Evolutionary conservation across 306 rosid genomes (phyloP).

Genomic region (Pyrus pyrifolia): DNA sequence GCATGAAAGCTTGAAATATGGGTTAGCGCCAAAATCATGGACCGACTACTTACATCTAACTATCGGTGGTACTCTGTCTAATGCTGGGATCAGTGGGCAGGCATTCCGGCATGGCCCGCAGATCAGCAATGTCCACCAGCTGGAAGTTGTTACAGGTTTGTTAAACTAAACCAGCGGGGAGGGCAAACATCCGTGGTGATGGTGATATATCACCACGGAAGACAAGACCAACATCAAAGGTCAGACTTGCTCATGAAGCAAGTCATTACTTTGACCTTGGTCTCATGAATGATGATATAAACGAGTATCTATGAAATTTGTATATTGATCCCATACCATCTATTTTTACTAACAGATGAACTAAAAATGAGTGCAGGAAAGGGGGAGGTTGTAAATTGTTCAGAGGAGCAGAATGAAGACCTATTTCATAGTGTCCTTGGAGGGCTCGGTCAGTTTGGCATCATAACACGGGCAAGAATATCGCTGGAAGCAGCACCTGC

Average conservation of each 20-base stretch:
- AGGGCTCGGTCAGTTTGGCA: slow-evolving; percentile 96
- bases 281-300: slow-evolving; percentile 5
- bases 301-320: neutral
- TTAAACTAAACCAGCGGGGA: neutral
- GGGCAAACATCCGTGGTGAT: neutral
- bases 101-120: slow-evolving; percentile 95
- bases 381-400: slow-evolving; percentile 77
- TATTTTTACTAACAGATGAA: slow-evolving; percentile 10
- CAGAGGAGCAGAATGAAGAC: slow-evolving; percentile 57
- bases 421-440: slow-evolving; percentile 93
- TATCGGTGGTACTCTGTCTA: slow-evolving; percentile 94
- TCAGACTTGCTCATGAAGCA: slow-evolving; percentile 2
- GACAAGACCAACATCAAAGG: slow-evolving; percentile 9
- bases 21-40: slow-evolving; percentile 93
- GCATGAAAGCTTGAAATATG: slow-evolving; percentile 76
- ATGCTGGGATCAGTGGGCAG: slow-evolving; percentile 94
- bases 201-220: neutral
- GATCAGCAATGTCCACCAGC: slow-evolving; percentile 86
- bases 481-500: slow-evolving; percentile 76
- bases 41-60: slow-evolving; percentile 90
- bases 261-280: slow-evolving; percentile 8
- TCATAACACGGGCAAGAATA: slow-evolving; percentile 81
- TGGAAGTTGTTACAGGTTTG: slow-evolving; percentile 95
- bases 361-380: slow-evolving; percentile 56
- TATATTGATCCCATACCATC: neutral